Evolutionary conservation across 345 rosid species (phyloP).

Genomic region (Isatis tinctoria): DNA sequence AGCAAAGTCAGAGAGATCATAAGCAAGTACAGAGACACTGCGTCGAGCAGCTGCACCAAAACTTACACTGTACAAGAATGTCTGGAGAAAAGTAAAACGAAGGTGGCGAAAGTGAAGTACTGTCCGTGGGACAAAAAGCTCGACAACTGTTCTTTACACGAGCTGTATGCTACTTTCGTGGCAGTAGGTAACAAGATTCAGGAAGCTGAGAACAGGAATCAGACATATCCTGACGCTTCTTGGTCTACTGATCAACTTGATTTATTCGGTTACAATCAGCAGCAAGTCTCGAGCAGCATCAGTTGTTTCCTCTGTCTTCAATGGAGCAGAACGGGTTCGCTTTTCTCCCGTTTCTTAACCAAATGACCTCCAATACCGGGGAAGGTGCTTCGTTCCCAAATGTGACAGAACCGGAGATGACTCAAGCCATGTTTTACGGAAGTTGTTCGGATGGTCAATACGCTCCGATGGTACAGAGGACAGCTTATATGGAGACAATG

Average conservation of each 20-base stretch:
- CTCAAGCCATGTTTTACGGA: slow-evolving; percentile 18
- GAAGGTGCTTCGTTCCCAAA: background rate
- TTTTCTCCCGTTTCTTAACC: slow-evolving; percentile 5
- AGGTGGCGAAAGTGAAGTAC: slow-evolving; percentile 20
- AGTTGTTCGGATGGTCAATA: slow-evolving; percentile 20
- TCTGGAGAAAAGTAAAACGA: slow-evolving; percentile 8
- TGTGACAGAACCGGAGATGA: slow-evolving; percentile 9
- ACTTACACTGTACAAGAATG: slow-evolving; percentile 19
- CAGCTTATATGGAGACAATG: slow-evolving; percentile 20
- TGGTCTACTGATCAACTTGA: slow-evolving; percentile 26
- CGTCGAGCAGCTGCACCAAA: slow-evolving; percentile 21
- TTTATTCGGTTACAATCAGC: slow-evolving; percentile 19
- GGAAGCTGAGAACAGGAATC: slow-evolving; percentile 21
- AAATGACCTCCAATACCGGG: background rate
- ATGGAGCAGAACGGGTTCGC: slow-evolving; percentile 1
- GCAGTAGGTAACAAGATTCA: slow-evolving; percentile 26
- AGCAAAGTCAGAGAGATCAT: slow-evolving; percentile 28
- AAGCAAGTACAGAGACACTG: slow-evolving; percentile 27
- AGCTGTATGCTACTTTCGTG: slow-evolving; percentile 9
- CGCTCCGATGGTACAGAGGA: background rate
- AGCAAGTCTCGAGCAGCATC: slow-evolving; percentile 20
- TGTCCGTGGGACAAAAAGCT: slow-evolving; percentile 26
- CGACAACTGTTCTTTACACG: slow-evolving; percentile 18
- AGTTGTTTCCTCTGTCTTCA: slow-evolving; percentile 17
- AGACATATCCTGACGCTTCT: background rate